These are phyloP conservation scores for Diaporthe amygdali DNA, from an alignment of 2,329 filamentous ascomycete genomes.

Conservation along the genomic window DNA sequence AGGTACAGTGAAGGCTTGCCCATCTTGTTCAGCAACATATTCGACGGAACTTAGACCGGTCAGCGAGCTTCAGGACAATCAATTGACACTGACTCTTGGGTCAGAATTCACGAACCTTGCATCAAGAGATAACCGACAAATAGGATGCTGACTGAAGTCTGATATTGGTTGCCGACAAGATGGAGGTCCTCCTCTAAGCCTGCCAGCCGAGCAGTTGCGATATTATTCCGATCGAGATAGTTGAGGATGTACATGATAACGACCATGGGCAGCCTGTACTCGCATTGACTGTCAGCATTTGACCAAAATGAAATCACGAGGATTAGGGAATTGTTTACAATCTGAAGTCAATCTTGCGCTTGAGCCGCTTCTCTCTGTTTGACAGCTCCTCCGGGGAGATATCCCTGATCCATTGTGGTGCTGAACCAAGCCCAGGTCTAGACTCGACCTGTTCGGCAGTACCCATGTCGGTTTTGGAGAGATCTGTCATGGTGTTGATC, in stretches of 20 bases:
- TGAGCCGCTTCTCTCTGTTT: background rate
- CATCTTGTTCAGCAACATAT: constrained; percentile 48
- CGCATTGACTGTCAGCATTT: background rate
- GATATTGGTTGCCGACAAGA: constrained; percentile 42
- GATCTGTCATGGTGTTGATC: too few species aligned
- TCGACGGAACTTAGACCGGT: constrained; percentile 42
- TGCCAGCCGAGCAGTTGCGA: constrained; percentile 50
- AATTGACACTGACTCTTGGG: background rate
- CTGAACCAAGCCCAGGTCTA: background rate
- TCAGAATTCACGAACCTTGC: constrained; percentile 27
- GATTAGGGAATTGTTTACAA: background rate
- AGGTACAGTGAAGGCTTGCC: constrained; percentile 47
- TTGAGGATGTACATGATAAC: constrained; percentile 29
- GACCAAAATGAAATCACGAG: background rate
- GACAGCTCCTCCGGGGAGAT: background rate
- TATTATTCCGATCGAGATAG: constrained; percentile 47
- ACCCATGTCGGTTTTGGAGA: too few species aligned
- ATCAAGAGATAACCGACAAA: constrained; percentile 36
- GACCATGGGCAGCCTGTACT: background rate
- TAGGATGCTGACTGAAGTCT: constrained; percentile 39
- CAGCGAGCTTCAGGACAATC: background rate
- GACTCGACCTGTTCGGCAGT: too few species aligned
- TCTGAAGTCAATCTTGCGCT: background rate
- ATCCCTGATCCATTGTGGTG: background rate
- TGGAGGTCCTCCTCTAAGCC: constrained; percentile 46